phyloP scores from a whole-genome alignment of 2,329 filamentous ascomycete genomes.

The Coniochaeta prunicola region DNA sequence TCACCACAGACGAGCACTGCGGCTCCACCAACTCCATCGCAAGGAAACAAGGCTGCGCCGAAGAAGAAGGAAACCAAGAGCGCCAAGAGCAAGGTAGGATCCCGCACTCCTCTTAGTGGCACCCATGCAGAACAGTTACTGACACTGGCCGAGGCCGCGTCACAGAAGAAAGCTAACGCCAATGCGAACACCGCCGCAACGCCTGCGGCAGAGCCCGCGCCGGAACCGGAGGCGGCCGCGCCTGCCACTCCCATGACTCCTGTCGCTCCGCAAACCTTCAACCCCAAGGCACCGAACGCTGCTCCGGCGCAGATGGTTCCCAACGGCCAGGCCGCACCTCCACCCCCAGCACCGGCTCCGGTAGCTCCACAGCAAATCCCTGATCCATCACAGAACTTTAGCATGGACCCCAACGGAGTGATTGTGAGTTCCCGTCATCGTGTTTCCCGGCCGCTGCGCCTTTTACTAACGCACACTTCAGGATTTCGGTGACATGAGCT shows the following conservation, averaged over 20 bases:
- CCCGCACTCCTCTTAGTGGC: neutral
- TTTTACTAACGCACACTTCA: conserved; percentile 13
- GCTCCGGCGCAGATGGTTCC: conserved; percentile 25
- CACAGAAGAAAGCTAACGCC: conserved; percentile 57
- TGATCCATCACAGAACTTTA: conserved; percentile 37
- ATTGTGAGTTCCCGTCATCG: conserved; percentile 31
- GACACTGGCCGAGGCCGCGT: conserved; percentile 36
- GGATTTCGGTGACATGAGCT: conserved; percentile 43
- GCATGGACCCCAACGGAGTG: conserved; percentile 32
- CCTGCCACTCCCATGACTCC: conserved; percentile 60
- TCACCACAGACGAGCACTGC: conserved; percentile 57
- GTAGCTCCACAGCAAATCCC: conserved; percentile 36
- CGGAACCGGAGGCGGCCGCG: conserved; percentile 51
- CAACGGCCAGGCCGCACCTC: conserved; percentile 36
- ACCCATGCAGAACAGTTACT: conserved; percentile 1
- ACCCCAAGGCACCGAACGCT: conserved; percentile 34
- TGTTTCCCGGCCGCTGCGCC: conserved; percentile 2
- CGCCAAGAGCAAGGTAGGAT: conserved; percentile 59
- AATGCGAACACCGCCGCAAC: conserved; percentile 41
- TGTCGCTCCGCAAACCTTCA: conserved; percentile 43
- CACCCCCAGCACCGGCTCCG: conserved; percentile 33
- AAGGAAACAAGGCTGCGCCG: conserved; percentile 63
- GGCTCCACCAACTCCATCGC: conserved; percentile 70
- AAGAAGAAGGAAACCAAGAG: conserved; percentile 70
- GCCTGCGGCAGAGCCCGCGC: conserved; percentile 47